Conservation (phyloP, 73 alveolate species). For the Breviolum minutum region DNA sequence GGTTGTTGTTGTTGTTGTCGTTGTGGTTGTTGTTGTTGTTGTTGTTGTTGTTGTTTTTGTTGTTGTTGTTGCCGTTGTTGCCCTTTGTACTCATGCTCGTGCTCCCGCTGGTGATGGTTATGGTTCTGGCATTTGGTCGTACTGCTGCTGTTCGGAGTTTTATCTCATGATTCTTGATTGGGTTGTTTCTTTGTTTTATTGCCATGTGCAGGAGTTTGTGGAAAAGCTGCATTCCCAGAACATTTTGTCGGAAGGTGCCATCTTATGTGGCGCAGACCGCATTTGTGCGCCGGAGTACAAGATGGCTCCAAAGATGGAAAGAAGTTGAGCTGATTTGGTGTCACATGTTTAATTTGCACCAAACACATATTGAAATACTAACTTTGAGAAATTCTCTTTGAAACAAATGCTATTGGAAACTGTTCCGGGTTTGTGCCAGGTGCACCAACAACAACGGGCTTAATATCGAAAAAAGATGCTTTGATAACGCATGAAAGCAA, state of each 20-base stretch:
- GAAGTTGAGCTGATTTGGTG: neutral
- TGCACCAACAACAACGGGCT: no score
- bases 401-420: no score
- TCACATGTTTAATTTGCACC: no score
- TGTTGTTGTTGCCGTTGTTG: neutral
- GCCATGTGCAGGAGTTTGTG: slow-evolving; percentile 4
- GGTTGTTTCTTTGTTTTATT: no score
- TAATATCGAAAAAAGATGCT: no score
- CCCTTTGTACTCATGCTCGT: neutral
- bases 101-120: neutral
- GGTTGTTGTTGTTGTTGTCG: neutral
- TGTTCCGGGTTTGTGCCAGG: no score
- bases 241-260: slow-evolving; percentile 7
- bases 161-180: no score
- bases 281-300: slow-evolving; percentile 85
- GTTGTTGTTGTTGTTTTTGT: neutral
- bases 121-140: neutral
- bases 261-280: slow-evolving; percentile 83
- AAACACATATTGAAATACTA: no score
- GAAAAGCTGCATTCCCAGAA: slow-evolving; percentile 30
- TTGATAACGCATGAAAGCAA: no score
- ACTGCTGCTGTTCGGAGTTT: neutral
- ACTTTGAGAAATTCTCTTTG: no score
- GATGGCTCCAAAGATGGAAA: slow-evolving; percentile 64
- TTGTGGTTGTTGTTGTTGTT: neutral